These are phyloP conservation scores for Penicillium chermesinum DNA, from an alignment of 495 filamentous ascomycete genomes.

Conservation along the genomic window DNA sequence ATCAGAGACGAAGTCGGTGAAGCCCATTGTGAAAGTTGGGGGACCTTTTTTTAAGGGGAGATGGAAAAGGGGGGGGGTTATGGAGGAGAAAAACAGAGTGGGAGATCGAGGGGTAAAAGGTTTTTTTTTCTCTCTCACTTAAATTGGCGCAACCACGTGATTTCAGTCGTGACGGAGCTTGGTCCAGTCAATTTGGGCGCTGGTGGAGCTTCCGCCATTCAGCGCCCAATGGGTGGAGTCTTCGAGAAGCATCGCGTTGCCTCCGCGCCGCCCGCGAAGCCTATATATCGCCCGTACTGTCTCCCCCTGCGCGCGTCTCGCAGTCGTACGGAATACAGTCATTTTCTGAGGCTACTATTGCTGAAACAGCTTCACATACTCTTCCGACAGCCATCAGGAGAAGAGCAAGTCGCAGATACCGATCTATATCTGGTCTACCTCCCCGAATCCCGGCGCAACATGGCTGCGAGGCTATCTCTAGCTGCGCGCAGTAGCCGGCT, in stretches of 20 bases:
- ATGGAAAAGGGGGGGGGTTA: conserved; percentile 18
- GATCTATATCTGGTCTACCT: not conserved
- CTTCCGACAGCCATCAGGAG: too few relatives aligned
- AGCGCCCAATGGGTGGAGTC: conserved; percentile 29
- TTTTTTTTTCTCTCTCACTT: conserved; percentile 36
- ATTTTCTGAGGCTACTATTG: too few relatives aligned
- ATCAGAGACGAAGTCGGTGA: conserved; percentile 85
- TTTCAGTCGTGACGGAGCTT: conserved; percentile 30
- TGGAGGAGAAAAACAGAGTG: conserved; percentile 19
- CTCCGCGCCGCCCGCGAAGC: conserved; percentile 2
- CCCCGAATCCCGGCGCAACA: conserved; percentile 5
- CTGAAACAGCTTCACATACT: too few relatives aligned
- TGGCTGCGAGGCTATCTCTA: conserved; percentile 37
- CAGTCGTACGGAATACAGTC: too few relatives aligned
- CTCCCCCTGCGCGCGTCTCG: too few relatives aligned
- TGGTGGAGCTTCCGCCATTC: conserved; percentile 30
- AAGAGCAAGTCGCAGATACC: not conserved
- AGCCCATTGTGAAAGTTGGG: conserved; percentile 70
- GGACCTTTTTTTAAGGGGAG: conserved; percentile 10
- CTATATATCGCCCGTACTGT: not conserved
- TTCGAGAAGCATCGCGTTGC: conserved; percentile 42
- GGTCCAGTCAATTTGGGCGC: conserved; percentile 12
- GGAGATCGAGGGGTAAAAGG: conserved; percentile 29
- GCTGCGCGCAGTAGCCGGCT: conserved; percentile 27
- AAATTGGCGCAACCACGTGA: conserved; percentile 31